These are phyloP conservation scores for Dissophora ornata DNA, from an alignment of 192 early-diverging fungal genomes.

Conservation along the genomic window DNA sequence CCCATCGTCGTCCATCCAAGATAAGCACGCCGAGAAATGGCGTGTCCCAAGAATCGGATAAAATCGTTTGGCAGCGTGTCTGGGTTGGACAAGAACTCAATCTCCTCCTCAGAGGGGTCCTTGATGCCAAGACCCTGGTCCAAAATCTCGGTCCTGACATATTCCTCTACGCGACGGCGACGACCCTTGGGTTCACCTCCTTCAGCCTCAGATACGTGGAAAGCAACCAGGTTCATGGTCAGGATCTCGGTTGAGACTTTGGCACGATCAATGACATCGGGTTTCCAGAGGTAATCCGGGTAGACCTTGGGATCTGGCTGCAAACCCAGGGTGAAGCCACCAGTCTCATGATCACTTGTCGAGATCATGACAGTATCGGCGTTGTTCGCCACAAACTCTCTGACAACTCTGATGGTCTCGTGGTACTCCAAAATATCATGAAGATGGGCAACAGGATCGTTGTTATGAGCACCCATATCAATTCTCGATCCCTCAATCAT, in stretches of 20 bases:
- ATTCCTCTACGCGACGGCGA: conserved; percentile 7
- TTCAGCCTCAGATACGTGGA: conserved; percentile 23
- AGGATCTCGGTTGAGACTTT: conserved; percentile 73
- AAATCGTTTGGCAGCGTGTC: background rate
- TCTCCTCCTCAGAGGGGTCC: conserved; percentile 75
- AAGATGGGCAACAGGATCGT: conserved; percentile 92
- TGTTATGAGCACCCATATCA: conserved; percentile 97
- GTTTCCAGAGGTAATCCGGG: conserved; percentile 91
- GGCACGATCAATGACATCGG: conserved; percentile 76
- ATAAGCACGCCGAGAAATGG: conserved; percentile 17
- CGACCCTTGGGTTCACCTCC: background rate
- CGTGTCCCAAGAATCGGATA: conserved; percentile 18
- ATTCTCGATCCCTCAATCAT: conserved; percentile 98
- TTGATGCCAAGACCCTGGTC: conserved; percentile 75
- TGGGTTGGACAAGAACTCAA: conserved; percentile 56
- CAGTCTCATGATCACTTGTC: conserved; percentile 96
- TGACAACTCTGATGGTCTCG: conserved; percentile 75
- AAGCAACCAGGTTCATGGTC: conserved; percentile 56
- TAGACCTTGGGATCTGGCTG: conserved; percentile 75
- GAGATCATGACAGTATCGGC: conserved; percentile 93
- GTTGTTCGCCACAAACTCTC: conserved; percentile 81
- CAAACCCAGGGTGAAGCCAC: conserved; percentile 87
- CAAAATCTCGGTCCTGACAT: conserved; percentile 69
- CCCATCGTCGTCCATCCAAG: conserved; percentile 86
- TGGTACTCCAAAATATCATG: conserved; percentile 95